Percentiles rank a stretch among this genome's conserved stretches.
These are phyloP conservation scores for Amylocystis lapponica DNA, from an alignment of 768 basidiomycete genomes.

Conservation along the genomic window DNA sequence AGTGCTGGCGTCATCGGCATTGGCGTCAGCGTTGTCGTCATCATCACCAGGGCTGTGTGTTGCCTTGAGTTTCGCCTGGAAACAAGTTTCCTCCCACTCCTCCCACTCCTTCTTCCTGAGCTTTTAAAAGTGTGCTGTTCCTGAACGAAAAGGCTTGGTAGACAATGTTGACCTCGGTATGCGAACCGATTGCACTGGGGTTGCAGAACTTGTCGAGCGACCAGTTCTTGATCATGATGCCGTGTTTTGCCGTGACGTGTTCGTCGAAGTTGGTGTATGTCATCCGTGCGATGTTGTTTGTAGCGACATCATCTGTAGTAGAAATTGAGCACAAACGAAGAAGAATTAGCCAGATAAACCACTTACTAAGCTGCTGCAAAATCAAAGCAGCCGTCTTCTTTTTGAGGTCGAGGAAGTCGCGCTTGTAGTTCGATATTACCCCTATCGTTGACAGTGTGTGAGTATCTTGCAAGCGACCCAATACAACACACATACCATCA, in stretches of 20 bases:
- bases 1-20: too few relatives aligned
- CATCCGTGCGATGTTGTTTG: too few relatives aligned
- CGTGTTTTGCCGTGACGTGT: slow-evolving; percentile 12
- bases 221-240: slow-evolving; percentile 17
- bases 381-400: too few relatives aligned
- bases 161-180: slow-evolving; percentile 9
- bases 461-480: background rate
- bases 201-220: slow-evolving; percentile 14
- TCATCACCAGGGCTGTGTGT: too few relatives aligned
- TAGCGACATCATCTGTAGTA: background rate
- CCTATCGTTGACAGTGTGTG: too few relatives aligned
- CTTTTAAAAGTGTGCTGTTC: slow-evolving; percentile 10
- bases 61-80: too few relatives aligned
- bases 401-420: background rate
- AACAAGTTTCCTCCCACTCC: slow-evolving; percentile 5
- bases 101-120: slow-evolving; percentile 8
- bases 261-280: slow-evolving; percentile 15
- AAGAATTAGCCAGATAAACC: too few relatives aligned
- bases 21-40: too few relatives aligned
- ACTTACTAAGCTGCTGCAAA: slow-evolving; percentile 3
- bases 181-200: slow-evolving; percentile 10
- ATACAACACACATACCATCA: background rate
- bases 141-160: slow-evolving; percentile 13
- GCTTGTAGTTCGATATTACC: too few relatives aligned
- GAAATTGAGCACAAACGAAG: background rate